Evolutionary conservation across 2,329 filamentous ascomycete species (phyloP).

Genomic region (Diaporthe ampelina): DNA sequence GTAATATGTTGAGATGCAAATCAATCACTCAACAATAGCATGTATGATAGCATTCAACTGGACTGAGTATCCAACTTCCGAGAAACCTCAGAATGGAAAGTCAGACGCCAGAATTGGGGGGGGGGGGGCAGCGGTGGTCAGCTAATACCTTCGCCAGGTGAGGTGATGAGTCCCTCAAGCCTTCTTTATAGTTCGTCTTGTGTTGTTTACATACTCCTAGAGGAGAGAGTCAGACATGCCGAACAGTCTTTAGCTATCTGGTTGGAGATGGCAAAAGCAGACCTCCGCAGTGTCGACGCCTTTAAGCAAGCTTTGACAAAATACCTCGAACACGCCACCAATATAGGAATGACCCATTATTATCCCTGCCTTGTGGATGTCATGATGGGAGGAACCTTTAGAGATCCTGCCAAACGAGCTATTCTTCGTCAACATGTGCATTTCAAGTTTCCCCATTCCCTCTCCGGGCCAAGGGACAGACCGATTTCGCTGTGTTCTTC

Average conservation of each 20-base stretch:
- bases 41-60: too few species aligned
- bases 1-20: fast-evolving
- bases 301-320: neutral
- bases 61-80: neutral
- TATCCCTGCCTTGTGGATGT: conserved; percentile 22
- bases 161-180: neutral
- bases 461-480: neutral
- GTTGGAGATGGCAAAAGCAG: neutral
- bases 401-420: too few species aligned
- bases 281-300: neutral
- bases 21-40: neutral
- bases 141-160: neutral
- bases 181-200: conserved; percentile 1
- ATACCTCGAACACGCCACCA: neutral
- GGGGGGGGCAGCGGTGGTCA: too few species aligned
- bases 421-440: neutral
- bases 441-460: conserved; percentile 3
- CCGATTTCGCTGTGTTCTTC: neutral
- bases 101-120: neutral
- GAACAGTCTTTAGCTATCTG: neutral
- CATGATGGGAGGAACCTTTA: neutral
- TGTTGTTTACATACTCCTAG: conserved; percentile 2
- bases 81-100: neutral
- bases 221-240: neutral
- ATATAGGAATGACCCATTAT: conserved; percentile 17